Percentiles rank a stretch among this genome's conserved stretches.
Evolutionary conservation across 176 grass and related monocot genomes (phyloP).

Genomic region (Cenchrus americanus): DNA sequence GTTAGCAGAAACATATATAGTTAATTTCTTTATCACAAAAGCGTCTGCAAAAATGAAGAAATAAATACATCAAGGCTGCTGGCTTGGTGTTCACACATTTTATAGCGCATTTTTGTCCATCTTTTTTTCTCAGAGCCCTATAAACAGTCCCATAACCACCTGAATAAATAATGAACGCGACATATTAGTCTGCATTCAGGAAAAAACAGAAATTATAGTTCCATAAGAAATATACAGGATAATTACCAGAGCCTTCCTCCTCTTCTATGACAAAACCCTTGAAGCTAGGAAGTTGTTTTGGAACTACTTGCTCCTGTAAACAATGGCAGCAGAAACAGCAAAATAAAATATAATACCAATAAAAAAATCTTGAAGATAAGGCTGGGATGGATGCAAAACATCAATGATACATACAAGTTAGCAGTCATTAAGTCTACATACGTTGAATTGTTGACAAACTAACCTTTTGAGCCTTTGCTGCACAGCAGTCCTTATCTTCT

Average conservation of each 20-base stretch:
- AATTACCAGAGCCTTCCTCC: conserved; percentile 96
- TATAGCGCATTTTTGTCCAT: conserved; percentile 79
- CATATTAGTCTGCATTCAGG: conserved; percentile 27
- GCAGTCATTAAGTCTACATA: not conserved
- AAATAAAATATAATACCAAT: not conserved
- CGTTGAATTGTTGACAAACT: conserved; percentile 27
- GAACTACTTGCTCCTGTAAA: conserved; percentile 54
- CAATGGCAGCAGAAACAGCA: conserved; percentile 28
- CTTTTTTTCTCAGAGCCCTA: conserved; percentile 66
- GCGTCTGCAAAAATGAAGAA: conserved; percentile 17
- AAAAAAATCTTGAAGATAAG: conserved; percentile 18
- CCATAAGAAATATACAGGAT: conserved; percentile 18
- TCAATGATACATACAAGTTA: not conserved
- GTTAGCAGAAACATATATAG: conserved; percentile 41
- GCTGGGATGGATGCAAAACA: conserved; percentile 8
- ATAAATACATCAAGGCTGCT: conserved; percentile 8
- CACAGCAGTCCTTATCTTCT: conserved; percentile 50
- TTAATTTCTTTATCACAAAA: conserved; percentile 39
- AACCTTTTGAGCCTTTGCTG: conserved; percentile 63
- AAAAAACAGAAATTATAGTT: conserved; percentile 7
- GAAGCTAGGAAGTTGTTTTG: conserved; percentile 71
- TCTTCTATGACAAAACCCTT: conserved; percentile 76
- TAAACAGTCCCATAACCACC: conserved; percentile 96
- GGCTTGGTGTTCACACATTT: conserved; percentile 71
- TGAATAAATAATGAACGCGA: conserved; percentile 39